Percentiles rank a stretch among this genome's conserved stretches.
phyloP scores from a whole-genome alignment of 139 green algal genomes.

The Axilococcus clingmanii region DNA sequence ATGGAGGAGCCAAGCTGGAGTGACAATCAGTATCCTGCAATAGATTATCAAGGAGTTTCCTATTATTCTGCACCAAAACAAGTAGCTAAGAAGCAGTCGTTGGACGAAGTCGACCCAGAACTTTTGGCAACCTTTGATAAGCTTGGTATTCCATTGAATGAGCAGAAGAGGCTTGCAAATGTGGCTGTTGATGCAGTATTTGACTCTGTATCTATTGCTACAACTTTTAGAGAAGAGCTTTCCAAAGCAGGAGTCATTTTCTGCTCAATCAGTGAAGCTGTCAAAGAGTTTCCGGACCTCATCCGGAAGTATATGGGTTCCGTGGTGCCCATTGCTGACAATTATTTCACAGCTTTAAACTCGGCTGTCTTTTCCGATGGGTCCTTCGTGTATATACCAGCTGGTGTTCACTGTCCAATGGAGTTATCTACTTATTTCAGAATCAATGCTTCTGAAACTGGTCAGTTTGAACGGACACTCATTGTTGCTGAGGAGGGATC shows the following conservation, averaged over 20 bases:
- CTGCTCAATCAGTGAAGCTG: slow-evolving; percentile 90
- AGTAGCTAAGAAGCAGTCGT: slow-evolving; percentile 74
- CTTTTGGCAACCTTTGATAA: slow-evolving; percentile 94
- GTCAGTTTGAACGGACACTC: slow-evolving; percentile 98
- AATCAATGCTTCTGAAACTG: slow-evolving; percentile 95
- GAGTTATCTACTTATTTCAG: slow-evolving; percentile 99
- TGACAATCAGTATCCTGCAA: slow-evolving; percentile 50
- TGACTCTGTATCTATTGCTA: slow-evolving; percentile 97
- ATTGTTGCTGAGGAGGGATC: slow-evolving; percentile 92
- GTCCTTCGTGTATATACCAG: slow-evolving; percentile 97
- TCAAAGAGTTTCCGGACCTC: slow-evolving; percentile 93
- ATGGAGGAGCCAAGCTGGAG: slow-evolving; percentile 61
- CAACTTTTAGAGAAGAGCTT: slow-evolving; percentile 94
- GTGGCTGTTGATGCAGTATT: slow-evolving; percentile 98
- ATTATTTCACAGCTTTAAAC: slow-evolving; percentile 98
- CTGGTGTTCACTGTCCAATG: slow-evolving; percentile 93
- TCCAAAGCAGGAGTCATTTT: slow-evolving; percentile 94
- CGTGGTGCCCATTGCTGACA: slow-evolving; percentile 89
- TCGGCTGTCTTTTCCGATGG: slow-evolving; percentile 95
- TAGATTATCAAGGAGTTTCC: slow-evolving; percentile 82
- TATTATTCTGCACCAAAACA: slow-evolving; percentile 97
- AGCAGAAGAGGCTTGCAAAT: slow-evolving; percentile 97
- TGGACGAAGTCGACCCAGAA: slow-evolving; percentile 96
- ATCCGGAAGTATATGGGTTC: slow-evolving; percentile 84
- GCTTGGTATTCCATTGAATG: slow-evolving; percentile 92